Percentiles rank a stretch among this genome's conserved stretches.
Conservation (phyloP, 1,139 yeast species). For the Kazachstania sp. region DNA sequence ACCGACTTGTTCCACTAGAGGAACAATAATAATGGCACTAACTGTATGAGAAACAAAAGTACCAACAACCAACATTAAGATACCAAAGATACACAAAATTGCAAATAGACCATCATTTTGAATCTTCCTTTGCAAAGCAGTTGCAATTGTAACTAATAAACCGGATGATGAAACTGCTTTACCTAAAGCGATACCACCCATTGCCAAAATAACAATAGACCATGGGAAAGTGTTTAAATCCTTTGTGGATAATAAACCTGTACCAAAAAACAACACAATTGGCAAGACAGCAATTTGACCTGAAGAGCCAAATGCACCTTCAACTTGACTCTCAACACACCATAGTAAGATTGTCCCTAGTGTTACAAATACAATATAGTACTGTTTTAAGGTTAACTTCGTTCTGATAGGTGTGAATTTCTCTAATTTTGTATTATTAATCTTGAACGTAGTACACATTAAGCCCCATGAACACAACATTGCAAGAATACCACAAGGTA, state of each 20-base stretch:
- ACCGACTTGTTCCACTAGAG: conserved; percentile 63
- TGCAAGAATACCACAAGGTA: conserved; percentile 53
- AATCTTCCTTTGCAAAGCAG: conserved; percentile 46
- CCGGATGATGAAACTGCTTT: conserved; percentile 69
- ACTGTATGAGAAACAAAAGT: conserved; percentile 73
- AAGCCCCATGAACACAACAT: conserved; percentile 52
- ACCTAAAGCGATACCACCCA: conserved; percentile 74
- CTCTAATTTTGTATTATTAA: conserved; percentile 34
- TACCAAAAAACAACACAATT: conserved; percentile 55
- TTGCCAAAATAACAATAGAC: conserved; percentile 66
- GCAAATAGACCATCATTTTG: conserved; percentile 51
- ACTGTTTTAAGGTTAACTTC: conserved; percentile 51
- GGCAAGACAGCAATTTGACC: conserved; percentile 65
- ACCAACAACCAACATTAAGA: conserved; percentile 57
- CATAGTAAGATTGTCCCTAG: conserved; percentile 53
- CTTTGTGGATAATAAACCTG: conserved; percentile 54
- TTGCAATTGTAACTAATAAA: conserved; percentile 53
- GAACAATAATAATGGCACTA: conserved; percentile 63
- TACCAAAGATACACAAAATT: conserved; percentile 56
- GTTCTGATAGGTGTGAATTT: conserved; percentile 53
- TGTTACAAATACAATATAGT: conserved; percentile 48
- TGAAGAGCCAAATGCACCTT: conserved; percentile 56
- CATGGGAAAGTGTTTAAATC: conserved; percentile 70
- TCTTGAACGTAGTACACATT: conserved; percentile 47
- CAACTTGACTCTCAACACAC: conserved; percentile 58